phyloP scores from a whole-genome alignment of 1,284 basidiomycete genomes.

The Cryptococcus sp. region DNA sequence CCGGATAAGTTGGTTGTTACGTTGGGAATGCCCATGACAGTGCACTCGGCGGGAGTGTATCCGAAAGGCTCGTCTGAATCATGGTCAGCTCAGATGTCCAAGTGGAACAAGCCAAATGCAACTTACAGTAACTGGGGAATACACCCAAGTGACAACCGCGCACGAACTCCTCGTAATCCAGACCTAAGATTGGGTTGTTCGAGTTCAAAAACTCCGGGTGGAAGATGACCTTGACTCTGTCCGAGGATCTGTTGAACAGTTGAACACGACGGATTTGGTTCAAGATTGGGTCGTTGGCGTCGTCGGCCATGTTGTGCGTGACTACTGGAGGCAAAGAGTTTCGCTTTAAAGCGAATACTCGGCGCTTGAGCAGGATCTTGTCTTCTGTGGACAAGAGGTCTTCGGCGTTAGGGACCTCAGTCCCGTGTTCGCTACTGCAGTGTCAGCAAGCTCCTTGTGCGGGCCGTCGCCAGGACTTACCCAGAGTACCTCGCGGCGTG shows the following conservation, averaged over 20 bases:
- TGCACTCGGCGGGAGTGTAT: constrained; percentile 63
- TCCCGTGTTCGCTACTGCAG: constrained; percentile 66
- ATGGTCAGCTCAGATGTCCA: constrained; percentile 4
- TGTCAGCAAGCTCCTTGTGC: not conserved
- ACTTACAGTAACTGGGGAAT: constrained; percentile 82
- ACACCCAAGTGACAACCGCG: constrained; percentile 96
- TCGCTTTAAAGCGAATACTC: constrained; percentile 93
- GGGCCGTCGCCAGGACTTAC: constrained; percentile 55
- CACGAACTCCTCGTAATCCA: constrained; percentile 99
- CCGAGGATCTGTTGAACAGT: constrained; percentile 79
- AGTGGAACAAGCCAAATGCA: constrained; percentile 42
- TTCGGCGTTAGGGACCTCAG: constrained; percentile 68
- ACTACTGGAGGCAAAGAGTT: constrained; percentile 89
- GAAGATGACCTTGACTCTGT: constrained; percentile 95
- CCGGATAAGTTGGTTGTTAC: constrained; percentile 97
- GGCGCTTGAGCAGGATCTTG: constrained; percentile 91
- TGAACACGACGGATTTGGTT: constrained; percentile 92
- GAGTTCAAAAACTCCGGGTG: constrained; percentile 98
- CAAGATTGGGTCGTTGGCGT: constrained; percentile 85
- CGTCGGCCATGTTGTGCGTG: constrained; percentile 98
- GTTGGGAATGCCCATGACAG: constrained; percentile 91
- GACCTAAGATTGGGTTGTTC: constrained; percentile 93
- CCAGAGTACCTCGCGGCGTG: constrained; percentile 89
- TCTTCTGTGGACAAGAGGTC: constrained; percentile 87
- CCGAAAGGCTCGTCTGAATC: constrained; percentile 52